Evolutionary conservation across 768 basidiomycete species (phyloP).

Genomic region (Mycena crocata): DNA sequence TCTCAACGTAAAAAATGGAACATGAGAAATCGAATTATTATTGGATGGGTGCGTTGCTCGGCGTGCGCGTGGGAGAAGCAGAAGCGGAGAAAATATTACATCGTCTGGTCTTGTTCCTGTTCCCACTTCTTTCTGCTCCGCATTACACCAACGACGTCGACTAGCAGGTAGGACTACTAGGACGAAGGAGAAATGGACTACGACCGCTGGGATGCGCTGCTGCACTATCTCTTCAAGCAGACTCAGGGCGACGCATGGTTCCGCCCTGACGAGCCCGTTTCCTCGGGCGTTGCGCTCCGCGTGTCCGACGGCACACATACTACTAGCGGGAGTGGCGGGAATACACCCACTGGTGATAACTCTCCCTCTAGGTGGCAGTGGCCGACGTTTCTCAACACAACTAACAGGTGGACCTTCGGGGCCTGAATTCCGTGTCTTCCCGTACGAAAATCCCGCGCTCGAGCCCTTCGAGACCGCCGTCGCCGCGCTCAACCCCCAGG

Average conservation of each 20-base stretch:
- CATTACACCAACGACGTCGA: too few species aligned
- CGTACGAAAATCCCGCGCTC: constrained; percentile 79
- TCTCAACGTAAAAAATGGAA: too few species aligned
- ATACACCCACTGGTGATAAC: constrained; percentile 42
- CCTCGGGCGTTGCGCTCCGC: constrained; percentile 77
- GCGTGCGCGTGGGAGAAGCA: too few species aligned
- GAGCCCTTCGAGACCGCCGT: constrained; percentile 83
- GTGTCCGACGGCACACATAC: constrained; percentile 52
- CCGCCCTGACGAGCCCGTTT: constrained; percentile 78
- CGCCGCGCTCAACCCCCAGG: constrained; percentile 79
- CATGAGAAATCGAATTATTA: too few species aligned
- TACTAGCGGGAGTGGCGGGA: constrained; percentile 20
- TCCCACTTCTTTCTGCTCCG: too few species aligned
- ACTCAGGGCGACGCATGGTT: constrained; percentile 90
- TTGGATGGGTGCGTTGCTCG: too few species aligned
- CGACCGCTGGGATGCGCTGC: constrained; percentile 82
- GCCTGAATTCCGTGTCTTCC: constrained; percentile 81
- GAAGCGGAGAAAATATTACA: too few species aligned
- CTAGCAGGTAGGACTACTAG: too few species aligned
- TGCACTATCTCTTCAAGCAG: constrained; percentile 83
- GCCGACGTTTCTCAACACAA: background rate
- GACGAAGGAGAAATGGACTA: constrained; percentile 77
- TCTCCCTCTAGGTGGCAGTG: background rate
- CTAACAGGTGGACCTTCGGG: constrained; percentile 26
- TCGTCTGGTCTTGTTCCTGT: too few species aligned